Percentiles rank a stretch among this genome's conserved stretches.
Evolutionary conservation across 352 stramenopile species (phyloP).

Genomic region (Phytopythium chamaehyphon): DNA sequence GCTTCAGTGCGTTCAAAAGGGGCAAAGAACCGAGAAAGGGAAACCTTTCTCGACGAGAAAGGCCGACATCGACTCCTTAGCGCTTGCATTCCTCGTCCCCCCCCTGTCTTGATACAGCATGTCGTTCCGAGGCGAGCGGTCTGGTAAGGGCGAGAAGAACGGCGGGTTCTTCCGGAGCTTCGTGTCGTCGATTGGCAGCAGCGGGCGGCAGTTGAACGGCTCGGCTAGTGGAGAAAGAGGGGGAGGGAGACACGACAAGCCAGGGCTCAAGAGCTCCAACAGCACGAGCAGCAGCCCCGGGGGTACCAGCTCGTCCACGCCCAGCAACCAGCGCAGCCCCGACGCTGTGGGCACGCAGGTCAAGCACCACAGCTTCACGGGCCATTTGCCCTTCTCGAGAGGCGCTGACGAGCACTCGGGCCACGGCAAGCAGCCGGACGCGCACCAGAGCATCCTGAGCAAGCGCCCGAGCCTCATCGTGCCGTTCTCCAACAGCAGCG

Average conservation of each 20-base stretch:
- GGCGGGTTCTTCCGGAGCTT: conserved; percentile 64
- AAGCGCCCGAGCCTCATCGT: conserved; percentile 78
- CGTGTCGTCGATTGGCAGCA: conserved; percentile 55
- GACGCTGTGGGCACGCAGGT: conserved; percentile 22
- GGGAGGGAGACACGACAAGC: conserved; percentile 24
- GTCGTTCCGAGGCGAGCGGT: conserved; percentile 32
- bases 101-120: conserved; percentile 11
- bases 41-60: too few relatives aligned
- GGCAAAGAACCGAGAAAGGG: neutral
- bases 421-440: conserved; percentile 12
- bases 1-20: neutral
- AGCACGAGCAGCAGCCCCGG: conserved; percentile 29
- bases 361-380: conserved; percentile 75
- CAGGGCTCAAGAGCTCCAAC: conserved; percentile 25
- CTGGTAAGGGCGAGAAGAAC: conserved; percentile 33
- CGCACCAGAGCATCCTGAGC: conserved; percentile 52
- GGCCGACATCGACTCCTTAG: too few relatives aligned
- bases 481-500: conserved; percentile 37
- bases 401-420: conserved; percentile 20
- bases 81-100: too few relatives aligned
- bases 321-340: conserved; percentile 16
- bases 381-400: conserved; percentile 58
- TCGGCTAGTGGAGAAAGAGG: too few relatives aligned
- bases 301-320: conserved; percentile 23
- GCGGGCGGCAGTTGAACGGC: conserved; percentile 25